These are phyloP conservation scores for Fusarium floridanum DNA, from an alignment of 2,329 filamentous ascomycete species.

Conservation along the genomic window DNA sequence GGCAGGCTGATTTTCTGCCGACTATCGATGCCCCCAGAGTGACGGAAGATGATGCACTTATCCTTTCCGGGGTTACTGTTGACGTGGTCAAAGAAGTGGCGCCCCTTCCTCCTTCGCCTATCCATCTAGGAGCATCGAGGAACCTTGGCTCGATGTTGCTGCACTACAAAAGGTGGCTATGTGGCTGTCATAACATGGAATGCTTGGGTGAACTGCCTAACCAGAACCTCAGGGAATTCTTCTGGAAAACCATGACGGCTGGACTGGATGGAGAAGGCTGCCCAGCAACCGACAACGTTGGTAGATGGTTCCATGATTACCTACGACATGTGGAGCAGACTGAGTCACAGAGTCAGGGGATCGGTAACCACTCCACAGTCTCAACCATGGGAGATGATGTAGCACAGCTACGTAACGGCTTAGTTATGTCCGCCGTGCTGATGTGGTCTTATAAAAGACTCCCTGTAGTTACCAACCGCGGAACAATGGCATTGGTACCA, in stretches of 20 bases:
- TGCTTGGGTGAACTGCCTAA: too few species aligned
- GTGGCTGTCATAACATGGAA: background rate
- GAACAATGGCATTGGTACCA: background rate
- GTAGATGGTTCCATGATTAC: background rate
- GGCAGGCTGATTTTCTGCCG: too few species aligned
- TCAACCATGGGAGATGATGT: too few species aligned
- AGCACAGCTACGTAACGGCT: background rate
- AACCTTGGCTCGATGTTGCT: background rate
- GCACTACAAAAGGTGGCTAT: background rate
- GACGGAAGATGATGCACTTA: background rate
- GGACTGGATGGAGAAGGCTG: background rate
- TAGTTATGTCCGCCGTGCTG: background rate
- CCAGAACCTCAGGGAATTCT: background rate
- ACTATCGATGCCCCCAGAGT: too few species aligned
- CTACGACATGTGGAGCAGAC: background rate
- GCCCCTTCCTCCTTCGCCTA: background rate
- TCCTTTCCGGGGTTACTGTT: background rate
- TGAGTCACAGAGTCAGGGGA: background rate
- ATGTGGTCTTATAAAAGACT: background rate
- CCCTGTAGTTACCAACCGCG: background rate
- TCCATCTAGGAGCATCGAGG: background rate
- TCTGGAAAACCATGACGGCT: background rate
- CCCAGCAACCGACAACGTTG: background rate
- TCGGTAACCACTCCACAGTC: background rate
- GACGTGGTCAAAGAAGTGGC: background rate